Base-by-base conservation (phyloP, 306 rosid genomes). In the Acacia melanoxylon region DNA sequence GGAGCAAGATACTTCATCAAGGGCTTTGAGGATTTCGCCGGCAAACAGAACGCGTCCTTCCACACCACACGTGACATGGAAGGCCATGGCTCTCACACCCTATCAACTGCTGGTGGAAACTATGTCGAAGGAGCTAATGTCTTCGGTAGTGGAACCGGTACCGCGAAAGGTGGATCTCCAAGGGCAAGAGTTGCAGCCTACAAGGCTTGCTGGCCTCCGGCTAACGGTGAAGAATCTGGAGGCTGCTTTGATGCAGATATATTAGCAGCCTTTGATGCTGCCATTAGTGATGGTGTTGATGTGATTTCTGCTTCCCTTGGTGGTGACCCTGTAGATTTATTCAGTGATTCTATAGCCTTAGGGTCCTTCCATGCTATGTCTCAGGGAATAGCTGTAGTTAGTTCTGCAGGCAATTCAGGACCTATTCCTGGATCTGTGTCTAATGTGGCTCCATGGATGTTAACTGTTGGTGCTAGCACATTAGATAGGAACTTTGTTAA, bases 101-200 rank as follows among this genome's bases (percentile, higher is more conserved):
- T 95, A 61, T 95, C 99, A n/a, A 95, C 99, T 0, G 98, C 97
- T 0, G 98, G 91, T 0, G 99, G 98, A 12, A 95, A 31, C 54
- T 87, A 86, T 51, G 92, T 91, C 10, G 2, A 31, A 0, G 82
- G 86, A 8, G 91, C 82, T 1, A 88, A 42, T 74, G 87, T 91
- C 8, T 82, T 86, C 8, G 94, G 97, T 11, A 14, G 66, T 67
- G 97, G 97, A 3, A 87, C 80, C 35, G 99, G 99, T 42, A 92
- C 93, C 1, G 97, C 97, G 0, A 91, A 88, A 1, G 99, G 99
- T 6, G 99, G 99, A n/a, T 90, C 99, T 2, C 98, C 99, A 1
- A 89, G 68, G 54, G 96, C 94, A 10, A 88, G 89, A 6, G 92
- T 93, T 75, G 99, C 89, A 25, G 80, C 97, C 31, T 95, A 95